These are phyloP conservation scores for Casuarina equisetifolia DNA, from an alignment of 306 rosid genomes.

Conservation along the genomic window DNA sequence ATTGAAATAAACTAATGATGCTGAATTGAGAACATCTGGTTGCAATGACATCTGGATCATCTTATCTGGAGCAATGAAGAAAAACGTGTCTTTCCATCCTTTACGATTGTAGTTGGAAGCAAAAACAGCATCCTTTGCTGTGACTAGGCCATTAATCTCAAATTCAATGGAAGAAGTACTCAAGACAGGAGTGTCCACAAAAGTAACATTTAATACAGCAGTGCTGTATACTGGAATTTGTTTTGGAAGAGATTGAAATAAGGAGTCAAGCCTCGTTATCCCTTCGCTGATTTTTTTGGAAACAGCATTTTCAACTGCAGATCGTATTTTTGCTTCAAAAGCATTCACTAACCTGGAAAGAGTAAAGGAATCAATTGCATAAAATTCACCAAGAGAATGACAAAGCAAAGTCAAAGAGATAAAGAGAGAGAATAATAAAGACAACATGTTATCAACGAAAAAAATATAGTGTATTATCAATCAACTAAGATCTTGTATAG, in stretches of 20 bases:
- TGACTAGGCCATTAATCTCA: slow-evolving; percentile 69
- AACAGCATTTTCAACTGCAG: slow-evolving; percentile 64
- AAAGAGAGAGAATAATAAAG: not conserved
- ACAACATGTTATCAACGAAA: not conserved
- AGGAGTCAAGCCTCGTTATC: slow-evolving; percentile 49
- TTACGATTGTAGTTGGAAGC: slow-evolving; percentile 32
- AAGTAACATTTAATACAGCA: slow-evolving; percentile 66
- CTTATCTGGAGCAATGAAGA: slow-evolving; percentile 50
- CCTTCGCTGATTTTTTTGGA: slow-evolving; percentile 64
- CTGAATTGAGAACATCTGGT: slow-evolving; percentile 69
- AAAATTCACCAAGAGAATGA: not conserved
- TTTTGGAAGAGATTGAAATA: slow-evolving; percentile 65
- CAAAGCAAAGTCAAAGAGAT: not conserved
- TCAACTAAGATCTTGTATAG: not conserved
- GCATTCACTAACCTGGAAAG: slow-evolving; percentile 63
- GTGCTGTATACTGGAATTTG: slow-evolving; percentile 44
- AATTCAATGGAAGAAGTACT: slow-evolving; percentile 55
- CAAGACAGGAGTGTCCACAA: slow-evolving; percentile 58
- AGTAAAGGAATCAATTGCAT: slow-evolving; percentile 20
- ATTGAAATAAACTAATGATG: slow-evolving; percentile 52
- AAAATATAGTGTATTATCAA: slow-evolving; percentile 14
- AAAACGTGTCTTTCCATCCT: slow-evolving; percentile 31
- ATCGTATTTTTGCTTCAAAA: slow-evolving; percentile 56
- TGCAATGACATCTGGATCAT: slow-evolving; percentile 76
- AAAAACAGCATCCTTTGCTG: slow-evolving; percentile 25